Percentiles rank a stretch among this genome's conserved stretches.
Conservation (phyloP, 2,329 filamentous ascomycete species). For the Tolypocladium guangdongense region DNA sequence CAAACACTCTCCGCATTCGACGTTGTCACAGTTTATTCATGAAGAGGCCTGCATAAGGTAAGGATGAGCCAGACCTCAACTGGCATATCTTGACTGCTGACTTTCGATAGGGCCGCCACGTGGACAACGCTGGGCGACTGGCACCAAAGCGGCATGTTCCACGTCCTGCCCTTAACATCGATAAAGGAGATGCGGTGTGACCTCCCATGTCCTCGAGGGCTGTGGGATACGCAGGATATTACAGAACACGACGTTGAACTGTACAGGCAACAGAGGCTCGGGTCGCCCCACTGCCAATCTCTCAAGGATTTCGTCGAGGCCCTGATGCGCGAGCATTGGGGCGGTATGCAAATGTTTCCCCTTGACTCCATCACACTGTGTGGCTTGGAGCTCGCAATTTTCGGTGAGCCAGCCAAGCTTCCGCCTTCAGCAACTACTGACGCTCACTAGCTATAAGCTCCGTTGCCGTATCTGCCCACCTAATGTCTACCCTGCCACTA, state of each 20-base stretch:
- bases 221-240: conserved; percentile 13
- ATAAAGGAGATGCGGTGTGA: conserved; percentile 13
- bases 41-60: background rate
- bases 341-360: background rate
- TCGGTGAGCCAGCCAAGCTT: background rate
- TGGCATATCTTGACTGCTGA: background rate
- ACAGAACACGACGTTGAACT: conserved; percentile 7
- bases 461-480: conserved; percentile 1
- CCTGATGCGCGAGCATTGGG: background rate
- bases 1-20: background rate
- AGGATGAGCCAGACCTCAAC: too few relatives aligned
- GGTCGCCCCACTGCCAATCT: background rate
- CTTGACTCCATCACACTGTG: background rate
- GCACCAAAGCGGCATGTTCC: conserved; percentile 15
- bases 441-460: background rate
- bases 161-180: conserved; percentile 10
- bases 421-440: background rate
- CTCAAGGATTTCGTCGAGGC: background rate
- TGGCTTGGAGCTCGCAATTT: background rate
- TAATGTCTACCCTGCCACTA: conserved; percentile 6
- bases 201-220: conserved; percentile 10
- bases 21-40: background rate
- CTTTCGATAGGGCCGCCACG: conserved; percentile 8
- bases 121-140: conserved; percentile 15
- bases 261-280: background rate